Evolutionary conservation across 805 yeast genomes (phyloP).

Genomic region (Zygoascus flipseniorum): DNA sequence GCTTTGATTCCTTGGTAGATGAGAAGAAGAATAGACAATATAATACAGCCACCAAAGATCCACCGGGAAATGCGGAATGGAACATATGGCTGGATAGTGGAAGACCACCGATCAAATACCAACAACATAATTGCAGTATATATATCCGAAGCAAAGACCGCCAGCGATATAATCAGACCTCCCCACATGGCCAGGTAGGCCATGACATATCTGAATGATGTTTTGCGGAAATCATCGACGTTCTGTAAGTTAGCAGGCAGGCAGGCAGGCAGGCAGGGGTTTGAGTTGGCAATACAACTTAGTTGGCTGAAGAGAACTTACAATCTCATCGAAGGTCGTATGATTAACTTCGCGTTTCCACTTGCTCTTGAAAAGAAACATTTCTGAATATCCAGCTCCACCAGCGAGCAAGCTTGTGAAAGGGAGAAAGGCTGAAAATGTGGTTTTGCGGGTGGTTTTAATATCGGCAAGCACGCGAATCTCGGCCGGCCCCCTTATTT

Average conservation of each 20-base stretch:
- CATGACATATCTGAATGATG: conserved; percentile 19
- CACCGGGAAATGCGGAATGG: conserved; percentile 49
- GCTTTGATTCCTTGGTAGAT: conserved; percentile 54
- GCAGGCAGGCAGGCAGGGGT: too few relatives aligned
- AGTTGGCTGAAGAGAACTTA: conserved; percentile 1
- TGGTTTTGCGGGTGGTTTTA: too few relatives aligned
- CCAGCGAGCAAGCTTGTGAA: neutral
- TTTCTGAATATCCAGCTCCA: neutral
- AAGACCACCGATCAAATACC: conserved; percentile 64
- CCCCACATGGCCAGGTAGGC: conserved; percentile 33
- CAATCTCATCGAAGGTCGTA: conserved; percentile 16
- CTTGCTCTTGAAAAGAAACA: conserved; percentile 15
- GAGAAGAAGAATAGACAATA: conserved; percentile 54
- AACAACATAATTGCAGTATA: conserved; percentile 70
- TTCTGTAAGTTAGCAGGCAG: conserved; percentile 7
- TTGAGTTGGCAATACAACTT: too few relatives aligned
- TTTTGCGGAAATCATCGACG: conserved; percentile 14
- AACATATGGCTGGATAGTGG: conserved; percentile 39
- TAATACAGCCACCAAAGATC: conserved; percentile 76
- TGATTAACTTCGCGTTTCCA: conserved; percentile 19
- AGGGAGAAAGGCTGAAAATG: too few relatives aligned
- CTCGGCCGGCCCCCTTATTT: neutral
- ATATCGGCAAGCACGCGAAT: neutral
- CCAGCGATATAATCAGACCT: conserved; percentile 38
- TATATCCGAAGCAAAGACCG: conserved; percentile 56